Conservation (phyloP, 2,329 filamentous ascomycete genomes). For the Penicillium sp. region DNA sequence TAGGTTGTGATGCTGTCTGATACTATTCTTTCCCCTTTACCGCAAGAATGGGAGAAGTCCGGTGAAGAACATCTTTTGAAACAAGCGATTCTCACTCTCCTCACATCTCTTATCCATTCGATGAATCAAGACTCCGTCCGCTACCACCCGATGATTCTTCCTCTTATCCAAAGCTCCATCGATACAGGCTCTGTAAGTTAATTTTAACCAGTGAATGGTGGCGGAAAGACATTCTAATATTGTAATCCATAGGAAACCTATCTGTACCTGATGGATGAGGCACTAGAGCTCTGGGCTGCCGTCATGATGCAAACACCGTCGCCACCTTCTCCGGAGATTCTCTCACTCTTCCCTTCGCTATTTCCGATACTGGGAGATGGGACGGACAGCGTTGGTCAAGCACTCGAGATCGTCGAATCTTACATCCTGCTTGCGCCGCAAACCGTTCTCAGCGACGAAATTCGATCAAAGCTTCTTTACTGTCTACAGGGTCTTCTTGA, state of each 20-base stretch:
- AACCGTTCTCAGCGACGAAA: constrained; percentile 47
- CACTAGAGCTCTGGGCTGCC: constrained; percentile 83
- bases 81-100: constrained; percentile 84
- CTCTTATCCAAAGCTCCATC: constrained; percentile 79
- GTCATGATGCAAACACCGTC: constrained; percentile 69
- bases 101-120: constrained; percentile 81
- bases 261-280: constrained; percentile 87
- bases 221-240: neutral
- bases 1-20: constrained; percentile 71
- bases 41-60: constrained; percentile 81
- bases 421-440: constrained; percentile 69
- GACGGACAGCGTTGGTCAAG: constrained; percentile 64
- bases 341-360: constrained; percentile 64
- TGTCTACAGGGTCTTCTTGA: constrained; percentile 47
- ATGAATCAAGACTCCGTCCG: constrained; percentile 77
- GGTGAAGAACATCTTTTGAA: constrained; percentile 92
- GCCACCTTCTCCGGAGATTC: constrained; percentile 63
- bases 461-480: constrained; percentile 41
- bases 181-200: constrained; percentile 69
- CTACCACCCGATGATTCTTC: constrained; percentile 80
- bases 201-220: neutral
- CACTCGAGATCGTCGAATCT: constrained; percentile 68
- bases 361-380: constrained; percentile 71
- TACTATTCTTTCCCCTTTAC: constrained; percentile 78
- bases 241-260: constrained; percentile 57